Base-by-base conservation (phyloP, 768 basidiomycete species). In the Royoungia palumana region DNA sequence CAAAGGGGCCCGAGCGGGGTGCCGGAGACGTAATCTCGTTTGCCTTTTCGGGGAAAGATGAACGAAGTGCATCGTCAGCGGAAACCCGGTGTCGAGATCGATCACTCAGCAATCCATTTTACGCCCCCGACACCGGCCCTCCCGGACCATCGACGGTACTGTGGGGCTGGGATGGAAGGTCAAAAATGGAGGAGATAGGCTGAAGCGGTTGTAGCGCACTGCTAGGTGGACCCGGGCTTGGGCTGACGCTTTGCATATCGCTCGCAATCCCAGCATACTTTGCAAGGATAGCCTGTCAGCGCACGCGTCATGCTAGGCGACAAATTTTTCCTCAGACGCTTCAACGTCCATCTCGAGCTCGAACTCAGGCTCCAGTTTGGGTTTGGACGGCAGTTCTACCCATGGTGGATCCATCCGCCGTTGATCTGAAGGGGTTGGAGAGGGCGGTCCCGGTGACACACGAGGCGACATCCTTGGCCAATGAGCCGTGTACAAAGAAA, bases 151-250 rank as follows among this genome's bases (percentile, higher is more conserved):
- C 72, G 49, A 67, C 63, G 44, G 63, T 56, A 57, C 75, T 79
- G 70, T 77, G 73, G 63, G 72, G 72, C 71, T 79, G 82, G 66
- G 79, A 76, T 64, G 72, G 64, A 60, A 73, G 66, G 79, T 87
- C 74, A 86, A 84, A 84, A 74, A 79, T 63, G 59, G 72, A 60
- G 45, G 79, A 74, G 69, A 75, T 63, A 67, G 73, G 70, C 64
- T 75, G 74, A 78, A 81, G 82, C 81, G 82, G 83, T 60, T 81
- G 79, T 63, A 80, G 79, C 80, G 83, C 82, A 83, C 83, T 85
- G 69, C 80, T 82, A 70, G 80, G 75, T 67, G 81, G 75, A 64
- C 78, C 78, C 38, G 81, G 79, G 60, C 79, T 81, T 30, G 80
- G 77, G 53, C 77, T 79, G 54, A 73, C 63, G 56, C 76, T 75